A percentile compares a stretch with the other conserved stretches of the same genome.
Conservation (phyloP, 441 rosid species). For the Corymbia calophylla region DNA sequence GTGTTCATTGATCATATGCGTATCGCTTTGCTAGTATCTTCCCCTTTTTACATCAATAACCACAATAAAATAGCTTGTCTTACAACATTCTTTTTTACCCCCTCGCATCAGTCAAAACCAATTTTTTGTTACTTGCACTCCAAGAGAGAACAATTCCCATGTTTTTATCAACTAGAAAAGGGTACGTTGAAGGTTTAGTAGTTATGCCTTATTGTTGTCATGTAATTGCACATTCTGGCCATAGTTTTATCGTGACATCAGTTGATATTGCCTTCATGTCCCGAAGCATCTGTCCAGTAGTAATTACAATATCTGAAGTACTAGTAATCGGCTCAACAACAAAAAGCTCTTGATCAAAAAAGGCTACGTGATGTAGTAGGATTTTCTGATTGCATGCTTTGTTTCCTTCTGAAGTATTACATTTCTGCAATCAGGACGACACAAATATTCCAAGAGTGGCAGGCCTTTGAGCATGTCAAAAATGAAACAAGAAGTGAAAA, state of each 20-base stretch:
- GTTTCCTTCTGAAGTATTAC: background rate
- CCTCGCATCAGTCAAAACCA: background rate
- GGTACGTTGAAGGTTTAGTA: no score
- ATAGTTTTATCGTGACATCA: background rate
- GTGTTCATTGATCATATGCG: background rate
- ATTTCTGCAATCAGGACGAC: background rate
- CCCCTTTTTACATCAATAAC: background rate
- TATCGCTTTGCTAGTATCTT: background rate
- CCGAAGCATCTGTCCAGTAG: background rate
- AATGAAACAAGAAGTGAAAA: background rate
- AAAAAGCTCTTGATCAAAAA: background rate
- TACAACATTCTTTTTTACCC: background rate
- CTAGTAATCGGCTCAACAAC: background rate
- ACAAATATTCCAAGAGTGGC: background rate
- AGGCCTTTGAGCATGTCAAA: background rate
- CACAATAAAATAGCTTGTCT: background rate
- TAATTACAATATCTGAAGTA: background rate
- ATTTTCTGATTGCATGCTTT: background rate
- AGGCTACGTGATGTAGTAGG: background rate
- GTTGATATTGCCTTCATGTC: background rate
- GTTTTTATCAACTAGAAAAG: background rate
- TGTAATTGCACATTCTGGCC: background rate
- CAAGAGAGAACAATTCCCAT: background rate
- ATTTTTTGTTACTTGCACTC: background rate
- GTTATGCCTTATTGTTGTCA: background rate